A percentile compares a stretch with the other conserved stretches of the same genome.
Conservation (phyloP, 371 early-diverging fungal species). For the Basidiobolus meristosporus region DNA sequence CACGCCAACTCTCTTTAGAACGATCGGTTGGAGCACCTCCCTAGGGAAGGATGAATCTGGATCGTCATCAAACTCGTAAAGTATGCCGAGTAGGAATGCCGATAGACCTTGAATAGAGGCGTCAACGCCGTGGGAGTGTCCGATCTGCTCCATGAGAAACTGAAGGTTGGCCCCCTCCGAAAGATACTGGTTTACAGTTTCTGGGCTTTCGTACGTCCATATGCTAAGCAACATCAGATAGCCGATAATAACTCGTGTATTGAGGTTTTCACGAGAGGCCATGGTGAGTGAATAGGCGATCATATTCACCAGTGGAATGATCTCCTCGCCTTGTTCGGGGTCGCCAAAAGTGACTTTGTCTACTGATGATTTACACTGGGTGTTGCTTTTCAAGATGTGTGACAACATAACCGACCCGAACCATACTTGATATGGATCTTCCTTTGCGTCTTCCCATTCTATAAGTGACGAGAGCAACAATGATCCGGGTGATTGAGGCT, state of each 20-base stretch:
- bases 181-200: slow-evolving; percentile 58
- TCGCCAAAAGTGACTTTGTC: slow-evolving; percentile 54
- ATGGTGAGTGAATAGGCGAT: slow-evolving; percentile 34
- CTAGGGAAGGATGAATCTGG: slow-evolving; percentile 40
- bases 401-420: slow-evolving; percentile 69
- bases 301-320: slow-evolving; percentile 30
- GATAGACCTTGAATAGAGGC: slow-evolving; percentile 75
- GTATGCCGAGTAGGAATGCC: slow-evolving; percentile 67
- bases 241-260: slow-evolving; percentile 50
- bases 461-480: slow-evolving; percentile 54
- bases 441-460: slow-evolving; percentile 41
- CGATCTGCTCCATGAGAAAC: slow-evolving; percentile 77
- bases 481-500: slow-evolving; percentile 73
- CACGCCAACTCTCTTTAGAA: slow-evolving; percentile 59
- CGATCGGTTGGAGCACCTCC: slow-evolving; percentile 40
- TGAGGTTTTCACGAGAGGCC: slow-evolving; percentile 25
- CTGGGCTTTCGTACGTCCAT: slow-evolving; percentile 70
- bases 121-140: slow-evolving; percentile 58
- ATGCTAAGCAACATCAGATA: slow-evolving; percentile 43
- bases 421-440: slow-evolving; percentile 76
- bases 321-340: slow-evolving; percentile 19
- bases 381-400: slow-evolving; percentile 51
- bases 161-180: slow-evolving; percentile 77
- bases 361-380: slow-evolving; percentile 51
- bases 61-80: slow-evolving; percentile 74